These are phyloP conservation scores for Papiliotrema flavescens DNA, from an alignment of 1,284 basidiomycete genomes.

Conservation along the genomic window DNA sequence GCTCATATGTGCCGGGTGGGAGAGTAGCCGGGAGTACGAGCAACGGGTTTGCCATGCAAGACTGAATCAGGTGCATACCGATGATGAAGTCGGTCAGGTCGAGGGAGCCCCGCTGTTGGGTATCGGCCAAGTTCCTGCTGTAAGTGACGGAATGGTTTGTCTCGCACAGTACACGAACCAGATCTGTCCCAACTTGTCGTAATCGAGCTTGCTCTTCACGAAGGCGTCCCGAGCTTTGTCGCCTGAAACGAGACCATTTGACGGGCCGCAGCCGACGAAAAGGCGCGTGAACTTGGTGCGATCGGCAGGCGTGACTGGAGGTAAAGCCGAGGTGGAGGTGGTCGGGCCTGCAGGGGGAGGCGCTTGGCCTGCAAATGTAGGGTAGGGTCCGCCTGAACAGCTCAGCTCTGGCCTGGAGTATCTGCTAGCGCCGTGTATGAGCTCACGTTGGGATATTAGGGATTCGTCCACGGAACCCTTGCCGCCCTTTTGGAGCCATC, in stretches of 20 bases:
- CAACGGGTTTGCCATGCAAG: constrained; percentile 76
- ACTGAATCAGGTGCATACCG: constrained; percentile 91
- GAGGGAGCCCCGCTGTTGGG: constrained; percentile 82
- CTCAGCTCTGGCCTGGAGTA: constrained; percentile 6
- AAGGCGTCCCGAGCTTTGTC: constrained; percentile 92
- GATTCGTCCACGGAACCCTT: constrained; percentile 23
- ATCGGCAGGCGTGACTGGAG: constrained; percentile 71
- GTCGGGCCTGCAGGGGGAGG: constrained; percentile 32
- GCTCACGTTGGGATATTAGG: constrained; percentile 21
- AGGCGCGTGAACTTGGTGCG: constrained; percentile 75
- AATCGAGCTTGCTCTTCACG: constrained; percentile 83
- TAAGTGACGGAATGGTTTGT: neutral
- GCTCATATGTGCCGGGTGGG: constrained; percentile 88
- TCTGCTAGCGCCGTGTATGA: neutral
- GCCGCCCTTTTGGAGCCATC: constrained; percentile 80
- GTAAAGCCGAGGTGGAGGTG: constrained; percentile 48
- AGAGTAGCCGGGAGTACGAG: constrained; percentile 70
- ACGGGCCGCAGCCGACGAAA: constrained; percentile 69
- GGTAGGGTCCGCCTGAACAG: constrained; percentile 69
- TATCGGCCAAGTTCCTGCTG: constrained; percentile 85
- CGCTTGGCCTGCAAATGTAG: constrained; percentile 72
- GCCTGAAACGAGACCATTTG: constrained; percentile 72
- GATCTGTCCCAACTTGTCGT: constrained; percentile 88
- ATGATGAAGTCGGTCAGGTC: constrained; percentile 92
- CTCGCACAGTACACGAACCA: constrained; percentile 61